Percentiles rank a stretch among this genome's conserved stretches.
Evolutionary conservation across 768 basidiomycete genomes (phyloP).

Genomic region (Multifurca ochricompacta): DNA sequence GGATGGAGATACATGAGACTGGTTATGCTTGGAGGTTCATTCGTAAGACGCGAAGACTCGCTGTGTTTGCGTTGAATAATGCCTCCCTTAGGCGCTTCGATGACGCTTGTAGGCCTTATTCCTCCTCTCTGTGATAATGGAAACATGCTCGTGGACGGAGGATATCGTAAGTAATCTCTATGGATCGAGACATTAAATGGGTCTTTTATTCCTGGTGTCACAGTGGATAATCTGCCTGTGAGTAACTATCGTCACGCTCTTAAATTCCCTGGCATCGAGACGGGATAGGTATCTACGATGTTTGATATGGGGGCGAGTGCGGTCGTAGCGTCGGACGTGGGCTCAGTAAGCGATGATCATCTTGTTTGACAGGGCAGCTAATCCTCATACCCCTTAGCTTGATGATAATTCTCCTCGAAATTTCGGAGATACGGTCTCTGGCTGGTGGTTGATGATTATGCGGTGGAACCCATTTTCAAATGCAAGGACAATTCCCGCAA

Average conservation of each 20-base stretch:
- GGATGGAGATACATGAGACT: conserved; percentile 95
- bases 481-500: conserved; percentile 69
- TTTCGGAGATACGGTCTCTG: conserved; percentile 92
- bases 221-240: conserved; percentile 88
- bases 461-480: conserved; percentile 88
- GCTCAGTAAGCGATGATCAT: conserved; percentile 47
- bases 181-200: neutral
- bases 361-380: neutral
- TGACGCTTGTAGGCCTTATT: conserved; percentile 92
- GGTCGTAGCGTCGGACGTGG: conserved; percentile 92
- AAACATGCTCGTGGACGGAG: conserved; percentile 84
- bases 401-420: conserved; percentile 94
- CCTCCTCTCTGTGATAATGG: conserved; percentile 95
- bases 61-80: neutral
- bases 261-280: neutral
- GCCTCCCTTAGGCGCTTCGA: conserved; percentile 69
- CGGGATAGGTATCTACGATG: conserved; percentile 74
- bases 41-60: conserved; percentile 38
- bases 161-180: conserved; percentile 53
- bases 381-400: conserved; percentile 37
- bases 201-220: conserved; percentile 2
- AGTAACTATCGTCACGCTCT: conserved; percentile 18
- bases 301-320: conserved; percentile 83
- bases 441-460: conserved; percentile 93
- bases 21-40: conserved; percentile 98